Base-by-base conservation (phyloP, 148 eudicot species). In the Pharnaceum exiguum region DNA sequence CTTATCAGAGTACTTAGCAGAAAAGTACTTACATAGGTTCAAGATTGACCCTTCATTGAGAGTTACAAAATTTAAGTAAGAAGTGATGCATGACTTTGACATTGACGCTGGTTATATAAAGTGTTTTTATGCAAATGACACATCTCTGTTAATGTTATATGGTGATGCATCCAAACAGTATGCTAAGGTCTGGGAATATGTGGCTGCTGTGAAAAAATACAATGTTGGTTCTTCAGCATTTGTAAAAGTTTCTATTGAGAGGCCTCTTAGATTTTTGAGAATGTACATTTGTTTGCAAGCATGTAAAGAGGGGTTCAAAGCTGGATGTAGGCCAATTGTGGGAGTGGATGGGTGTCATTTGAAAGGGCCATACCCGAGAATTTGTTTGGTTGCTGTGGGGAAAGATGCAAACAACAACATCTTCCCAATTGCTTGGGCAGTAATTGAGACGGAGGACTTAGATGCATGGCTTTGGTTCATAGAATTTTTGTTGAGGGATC, bases 281-380 rank as follows among this genome's bases (percentile, higher is more conserved):
- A 51, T 29, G 55, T 51, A 29, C 18, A 15, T 30, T 7, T 29
- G 9, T 30, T 2, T 51, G 0, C 5, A 30, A 7, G 38, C 5
- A 16, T 16, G n/a, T 7, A 58, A 28, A 18, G 51, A 43, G 10
- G 62, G 39, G 0, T 58, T 43, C 11, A 24, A 9, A 4, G 39
- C 2, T 1, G 48, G 48, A 0, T 56, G 47, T 24, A 56, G 36
- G 17, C 48, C 60, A n/a, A 26, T 56, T 0, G 13, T 56, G 2
- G 48, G 60, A 6, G 47, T 56, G 3, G 60, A 56, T 55, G 59
- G 45, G 3, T 55, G 45, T 6, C 46, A 37, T 22, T 7, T 55
- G 2, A 55, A 36, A 4, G 60, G 36, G 15, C 12, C 22, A 1
- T 39, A 39, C 47, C 47, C 33, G 8, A 35, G 60, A 0, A 1